Evolutionary conservation across 805 yeast species (phyloP), one percentile per base, ranked within the genome.

Genomic region (Cyberlindnera mrakii): DNA sequence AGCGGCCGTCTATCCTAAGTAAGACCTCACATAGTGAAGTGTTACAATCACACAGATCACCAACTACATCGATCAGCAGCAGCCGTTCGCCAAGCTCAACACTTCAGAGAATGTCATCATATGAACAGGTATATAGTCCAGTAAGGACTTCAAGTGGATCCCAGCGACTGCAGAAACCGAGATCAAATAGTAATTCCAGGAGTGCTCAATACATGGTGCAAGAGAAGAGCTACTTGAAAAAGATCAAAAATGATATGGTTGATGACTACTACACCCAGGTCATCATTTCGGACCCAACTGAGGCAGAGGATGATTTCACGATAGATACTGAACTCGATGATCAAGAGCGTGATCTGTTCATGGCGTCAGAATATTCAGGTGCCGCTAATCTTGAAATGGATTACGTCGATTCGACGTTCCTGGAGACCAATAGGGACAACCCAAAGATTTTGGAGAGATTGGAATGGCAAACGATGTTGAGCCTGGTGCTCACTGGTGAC

Each of bases 391-490:
- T 71, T 47, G 75, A 75, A 50, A 68, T 75, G 11, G 81, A 78
- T 47, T 72, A 50, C n/a, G 23, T 53, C 18, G 59, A 53, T 32
- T 29, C 54, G 2, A 41, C 55, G 0, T 39, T 52, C 0, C 19
- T 52, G 10, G 57, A 55, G 15, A 42, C 45, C 27, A 47, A 52
- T 5, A 45, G 55, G 37, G 55, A 63, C 4, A 62, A 65, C 42
- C 63, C 68, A 6, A 50, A 55, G 19, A 79, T 82, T 7, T 55
- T 80, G 10, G 97, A 89, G 58, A 72, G 98, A 39, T 68, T 90
- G 11, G 96, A 89, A 64, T 93, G 99, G 99, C 98, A 93, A 63
- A 77, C 91, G 0, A 88, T 93, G 96, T 71, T 93, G 39, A 75
- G 85, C 10, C 75, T 89, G 3, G 98, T 93, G 4, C 74, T 93